Percentiles rank a stretch among this genome's conserved stretches.
These are phyloP conservation scores for Erysimum pusillum DNA, from an alignment of 441 rosid species.

Conservation along the genomic window DNA sequence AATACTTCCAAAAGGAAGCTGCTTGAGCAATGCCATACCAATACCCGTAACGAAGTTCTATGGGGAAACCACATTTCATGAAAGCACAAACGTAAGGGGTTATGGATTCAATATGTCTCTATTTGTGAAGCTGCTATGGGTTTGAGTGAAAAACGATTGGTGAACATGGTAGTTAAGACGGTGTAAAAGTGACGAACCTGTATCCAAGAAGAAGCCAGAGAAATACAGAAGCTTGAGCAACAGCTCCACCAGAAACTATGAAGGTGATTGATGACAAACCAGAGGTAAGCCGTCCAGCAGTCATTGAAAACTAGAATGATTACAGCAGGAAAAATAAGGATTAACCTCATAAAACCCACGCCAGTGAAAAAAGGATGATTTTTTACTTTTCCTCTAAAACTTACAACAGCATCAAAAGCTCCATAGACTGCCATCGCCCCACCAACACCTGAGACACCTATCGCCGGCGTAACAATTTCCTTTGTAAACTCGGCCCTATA, in stretches of 20 bases:
- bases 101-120: not conserved
- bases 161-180: not conserved
- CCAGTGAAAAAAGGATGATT: not conserved
- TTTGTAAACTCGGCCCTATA: conserved; percentile 91
- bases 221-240: conserved; percentile 74
- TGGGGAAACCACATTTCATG: not conserved
- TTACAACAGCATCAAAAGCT: conserved; percentile 86
- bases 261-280: conserved; percentile 77
- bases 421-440: conserved; percentile 96
- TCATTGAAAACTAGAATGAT: conserved; percentile 72
- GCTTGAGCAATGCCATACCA: conserved; percentile 11
- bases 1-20: not conserved
- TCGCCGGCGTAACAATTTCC: conserved; percentile 77
- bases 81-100: conserved; percentile 9
- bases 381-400: conserved; percentile 44
- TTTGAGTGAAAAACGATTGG: not conserved
- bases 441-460: conserved; percentile 88
- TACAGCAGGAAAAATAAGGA: conserved; percentile 9
- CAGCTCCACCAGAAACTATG: conserved; percentile 70
- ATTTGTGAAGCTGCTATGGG: not conserved
- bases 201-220: conserved; percentile 75
- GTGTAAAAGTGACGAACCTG: conserved; percentile 56
- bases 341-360: not conserved
- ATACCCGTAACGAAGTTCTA: not conserved
- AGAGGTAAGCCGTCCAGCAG: conserved; percentile 79